These are phyloP conservation scores for Elaeagnus macrophylla DNA, from an alignment of 306 rosid genomes.

Conservation along the genomic window DNA sequence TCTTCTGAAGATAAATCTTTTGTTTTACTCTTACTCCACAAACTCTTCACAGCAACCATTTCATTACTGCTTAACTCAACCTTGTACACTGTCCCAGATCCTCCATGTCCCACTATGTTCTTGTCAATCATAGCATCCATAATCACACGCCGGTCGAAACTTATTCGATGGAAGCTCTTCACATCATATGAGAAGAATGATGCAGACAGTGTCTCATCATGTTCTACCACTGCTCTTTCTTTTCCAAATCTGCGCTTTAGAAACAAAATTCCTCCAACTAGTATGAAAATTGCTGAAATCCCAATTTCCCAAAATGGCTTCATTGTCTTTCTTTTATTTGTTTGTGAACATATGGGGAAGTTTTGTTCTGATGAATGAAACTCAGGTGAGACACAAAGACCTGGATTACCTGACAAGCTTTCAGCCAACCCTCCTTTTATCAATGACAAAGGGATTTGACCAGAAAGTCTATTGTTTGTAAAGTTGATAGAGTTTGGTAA, in stretches of 20 bases:
- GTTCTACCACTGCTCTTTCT: constrained; percentile 43
- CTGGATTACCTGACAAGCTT: constrained; percentile 13
- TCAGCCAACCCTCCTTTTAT: constrained; percentile 3
- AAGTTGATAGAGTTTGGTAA: constrained; percentile 16
- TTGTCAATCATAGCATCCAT: constrained; percentile 64
- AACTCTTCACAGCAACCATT: constrained; percentile 66
- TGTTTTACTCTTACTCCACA: constrained; percentile 39
- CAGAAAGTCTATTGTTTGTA: constrained; percentile 18
- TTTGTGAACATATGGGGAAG: constrained; percentile 37
- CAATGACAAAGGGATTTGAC: constrained; percentile 3
- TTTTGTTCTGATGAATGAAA: constrained; percentile 6
- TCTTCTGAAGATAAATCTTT: constrained; percentile 31
- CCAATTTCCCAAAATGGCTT: constrained; percentile 73
- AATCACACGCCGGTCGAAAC: constrained; percentile 64
- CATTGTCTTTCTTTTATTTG: constrained; percentile 31
- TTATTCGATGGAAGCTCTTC: constrained; percentile 75
- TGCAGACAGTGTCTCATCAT: constrained; percentile 55
- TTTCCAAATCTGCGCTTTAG: constrained; percentile 51
- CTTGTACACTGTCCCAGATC: constrained; percentile 88
- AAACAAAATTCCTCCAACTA: constrained; percentile 51
- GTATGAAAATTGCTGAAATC: constrained; percentile 46
- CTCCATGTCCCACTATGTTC: constrained; percentile 87
- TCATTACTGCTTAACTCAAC: constrained; percentile 55
- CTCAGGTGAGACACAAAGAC: constrained; percentile 16
- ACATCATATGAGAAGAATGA: constrained; percentile 62